Evolutionary conservation across 768 basidiomycete genomes (phyloP).

Genomic region (Leucogyrophana mollusca): DNA sequence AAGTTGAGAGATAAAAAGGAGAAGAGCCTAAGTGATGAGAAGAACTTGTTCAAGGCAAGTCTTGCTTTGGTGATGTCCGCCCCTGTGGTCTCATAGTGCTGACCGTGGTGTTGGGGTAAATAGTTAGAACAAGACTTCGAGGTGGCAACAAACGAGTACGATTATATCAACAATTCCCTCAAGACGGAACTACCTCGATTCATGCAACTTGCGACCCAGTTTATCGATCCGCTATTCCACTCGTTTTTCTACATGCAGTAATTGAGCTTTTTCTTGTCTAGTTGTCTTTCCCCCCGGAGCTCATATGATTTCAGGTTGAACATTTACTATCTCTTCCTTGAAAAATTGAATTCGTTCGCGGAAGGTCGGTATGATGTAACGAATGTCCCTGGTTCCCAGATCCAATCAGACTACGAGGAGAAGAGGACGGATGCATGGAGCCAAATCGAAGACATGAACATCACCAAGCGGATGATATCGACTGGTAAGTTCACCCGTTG

Average conservation of each 20-base stretch:
- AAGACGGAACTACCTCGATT: slow-evolving; percentile 95
- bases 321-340: slow-evolving; percentile 90
- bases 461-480: slow-evolving; percentile 82
- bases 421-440: slow-evolving; percentile 83
- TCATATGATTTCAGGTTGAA: slow-evolving; percentile 60
- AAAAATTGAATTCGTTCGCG: slow-evolving; percentile 88
- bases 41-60: slow-evolving; percentile 90
- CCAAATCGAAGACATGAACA: slow-evolving; percentile 72
- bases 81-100: background rate
- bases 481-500: slow-evolving; percentile 56
- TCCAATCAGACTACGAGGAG: slow-evolving; percentile 73
- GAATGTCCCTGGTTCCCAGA: slow-evolving; percentile 64
- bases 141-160: slow-evolving; percentile 87
- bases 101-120: slow-evolving; percentile 2
- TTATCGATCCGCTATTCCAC: slow-evolving; percentile 97
- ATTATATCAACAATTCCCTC: slow-evolving; percentile 85
- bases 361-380: slow-evolving; percentile 75
- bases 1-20: slow-evolving; percentile 99
- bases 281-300: background rate
- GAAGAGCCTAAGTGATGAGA: slow-evolving; percentile 93
- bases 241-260: slow-evolving; percentile 99
- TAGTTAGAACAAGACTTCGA: slow-evolving; percentile 97
- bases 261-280: slow-evolving; percentile 32
- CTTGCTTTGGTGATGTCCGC: background rate
- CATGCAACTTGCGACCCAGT: slow-evolving; percentile 81